A percentile compares a stretch with the other conserved stretches of the same genome.
Conservation (phyloP, 176 grass and related monocot species). For the Carex scoparia region DNA sequence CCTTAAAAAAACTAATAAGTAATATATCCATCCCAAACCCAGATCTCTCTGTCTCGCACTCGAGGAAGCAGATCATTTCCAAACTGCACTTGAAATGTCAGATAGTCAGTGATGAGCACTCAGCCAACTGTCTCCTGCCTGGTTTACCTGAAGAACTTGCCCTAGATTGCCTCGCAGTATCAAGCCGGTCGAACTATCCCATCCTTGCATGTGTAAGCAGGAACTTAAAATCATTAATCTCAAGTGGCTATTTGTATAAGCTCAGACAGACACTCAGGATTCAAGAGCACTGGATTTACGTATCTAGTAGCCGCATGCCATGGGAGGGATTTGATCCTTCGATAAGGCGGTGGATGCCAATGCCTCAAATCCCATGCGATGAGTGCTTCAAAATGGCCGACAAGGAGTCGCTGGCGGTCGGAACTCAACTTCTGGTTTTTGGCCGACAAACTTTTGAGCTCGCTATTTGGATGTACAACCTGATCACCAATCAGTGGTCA, state of each 20-base stretch:
- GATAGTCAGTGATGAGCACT: constrained; percentile 28
- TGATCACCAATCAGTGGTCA: constrained; percentile 58
- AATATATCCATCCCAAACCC: not conserved
- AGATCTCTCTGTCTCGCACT: not conserved
- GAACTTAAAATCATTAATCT: constrained; percentile 71
- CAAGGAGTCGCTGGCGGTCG: constrained; percentile 89
- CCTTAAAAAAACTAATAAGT: not conserved
- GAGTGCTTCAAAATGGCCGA: constrained; percentile 86
- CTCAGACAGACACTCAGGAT: constrained; percentile 60
- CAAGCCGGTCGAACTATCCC: constrained; percentile 77
- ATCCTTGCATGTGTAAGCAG: constrained; percentile 71
- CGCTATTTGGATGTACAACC: constrained; percentile 87
- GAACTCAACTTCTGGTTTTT: constrained; percentile 88
- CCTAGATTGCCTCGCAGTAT: constrained; percentile 67
- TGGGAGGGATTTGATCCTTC: constrained; percentile 88
- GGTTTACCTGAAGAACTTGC: constrained; percentile 76
- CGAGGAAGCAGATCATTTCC: constrained; percentile 24
- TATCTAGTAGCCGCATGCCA: constrained; percentile 79
- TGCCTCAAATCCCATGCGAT: constrained; percentile 79
- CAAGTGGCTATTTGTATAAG: constrained; percentile 71
- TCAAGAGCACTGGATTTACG: constrained; percentile 79
- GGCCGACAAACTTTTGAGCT: constrained; percentile 71
- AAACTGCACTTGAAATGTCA: constrained; percentile 6
- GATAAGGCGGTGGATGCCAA: constrained; percentile 68
- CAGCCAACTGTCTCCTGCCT: constrained; percentile 65